Evolutionary conservation across 2,329 filamentous ascomycete species (phyloP), one percentile per base, ranked within the genome.

Genomic region (Claviceps citrina): DNA sequence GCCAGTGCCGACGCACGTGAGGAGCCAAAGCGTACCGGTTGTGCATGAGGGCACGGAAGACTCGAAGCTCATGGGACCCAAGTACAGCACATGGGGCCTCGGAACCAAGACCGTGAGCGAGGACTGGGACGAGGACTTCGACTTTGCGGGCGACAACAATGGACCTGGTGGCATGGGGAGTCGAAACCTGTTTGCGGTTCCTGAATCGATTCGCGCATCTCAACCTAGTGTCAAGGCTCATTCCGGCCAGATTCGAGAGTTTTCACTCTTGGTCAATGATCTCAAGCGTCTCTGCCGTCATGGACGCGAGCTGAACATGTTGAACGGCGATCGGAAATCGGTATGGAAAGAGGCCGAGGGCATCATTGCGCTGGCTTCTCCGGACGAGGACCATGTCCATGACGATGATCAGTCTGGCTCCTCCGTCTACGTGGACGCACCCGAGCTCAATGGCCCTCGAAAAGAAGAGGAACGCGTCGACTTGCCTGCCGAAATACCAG

Each of bases 111-210:
- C 75, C 13, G 78, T 78, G 9, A 87, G 80, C 45, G 84, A 93
- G 55, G 84, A 91, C 52, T 93, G 84, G 84, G 84, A 89, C 50
- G 82, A 87, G 46, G 84, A 93, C 55, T 91, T 93, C 50, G 82
- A 89, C 44, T 87, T 89, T 54, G 70, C 70, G 7, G 64, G 62
- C 20, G 55, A 67, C 25, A 64, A 61, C 32, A 51, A 59, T 27
- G 55, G 45, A 4, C 57, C 58, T n/a, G 55, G 57, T 28, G 59
- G 58, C 26, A 57, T 54, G 22, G 55, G 57, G 20, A 57, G 56
- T 3, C 51, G 52, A 16, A 46, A 54, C 42, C 40, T 52, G 19
- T 60, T 63, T 47, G 53, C 57, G 31, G 57, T 93, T 19, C 84
- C 84, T 0, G 74, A 78, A 47, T 81, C 76, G 2, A 91, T 93